Evolutionary conservation across 176 grass and related monocot species (phyloP).

Genomic region (Calamus simplicifolius): DNA sequence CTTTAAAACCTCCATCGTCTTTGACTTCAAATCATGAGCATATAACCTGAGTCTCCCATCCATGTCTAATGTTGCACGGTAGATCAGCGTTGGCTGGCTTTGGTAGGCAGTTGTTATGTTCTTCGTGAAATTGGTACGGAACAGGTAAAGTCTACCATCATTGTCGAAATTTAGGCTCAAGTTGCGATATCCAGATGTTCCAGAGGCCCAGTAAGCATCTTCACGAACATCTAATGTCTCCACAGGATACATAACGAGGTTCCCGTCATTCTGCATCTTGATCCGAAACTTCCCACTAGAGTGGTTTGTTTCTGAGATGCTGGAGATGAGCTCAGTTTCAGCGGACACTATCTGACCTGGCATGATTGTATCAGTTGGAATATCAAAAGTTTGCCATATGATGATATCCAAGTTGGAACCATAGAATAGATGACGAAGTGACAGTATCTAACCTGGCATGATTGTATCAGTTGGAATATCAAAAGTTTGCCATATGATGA

Average conservation of each 20-base stretch:
- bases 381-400: conserved; percentile 27
- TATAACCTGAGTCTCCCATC: no score
- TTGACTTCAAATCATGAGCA: no score
- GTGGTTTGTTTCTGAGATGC: conserved; percentile 19
- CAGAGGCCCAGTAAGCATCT: conserved; percentile 27
- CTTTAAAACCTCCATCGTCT: no score
- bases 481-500: background rate
- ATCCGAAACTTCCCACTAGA: conserved; percentile 19
- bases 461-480: no score
- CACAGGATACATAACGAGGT: conserved; percentile 29
- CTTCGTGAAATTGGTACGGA: no score
- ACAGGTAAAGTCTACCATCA: no score
- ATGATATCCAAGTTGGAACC: background rate
- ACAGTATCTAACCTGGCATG: no score
- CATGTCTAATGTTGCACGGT: no score
- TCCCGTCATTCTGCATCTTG: conserved; percentile 24
- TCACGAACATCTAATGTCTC: background rate
- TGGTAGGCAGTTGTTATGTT: no score
- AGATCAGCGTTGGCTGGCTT: no score
- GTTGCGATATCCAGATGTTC: conserved; percentile 18
- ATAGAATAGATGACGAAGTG: no score
- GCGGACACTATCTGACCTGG: conserved; percentile 26
- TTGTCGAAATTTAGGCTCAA: background rate
- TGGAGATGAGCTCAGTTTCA: conserved; percentile 15
- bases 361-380: conserved; percentile 29